Evolutionary conservation across 2,329 filamentous ascomycete species (phyloP), one percentile per base, ranked within the genome.

Genomic region (Arthrobotrys sinensis): DNA sequence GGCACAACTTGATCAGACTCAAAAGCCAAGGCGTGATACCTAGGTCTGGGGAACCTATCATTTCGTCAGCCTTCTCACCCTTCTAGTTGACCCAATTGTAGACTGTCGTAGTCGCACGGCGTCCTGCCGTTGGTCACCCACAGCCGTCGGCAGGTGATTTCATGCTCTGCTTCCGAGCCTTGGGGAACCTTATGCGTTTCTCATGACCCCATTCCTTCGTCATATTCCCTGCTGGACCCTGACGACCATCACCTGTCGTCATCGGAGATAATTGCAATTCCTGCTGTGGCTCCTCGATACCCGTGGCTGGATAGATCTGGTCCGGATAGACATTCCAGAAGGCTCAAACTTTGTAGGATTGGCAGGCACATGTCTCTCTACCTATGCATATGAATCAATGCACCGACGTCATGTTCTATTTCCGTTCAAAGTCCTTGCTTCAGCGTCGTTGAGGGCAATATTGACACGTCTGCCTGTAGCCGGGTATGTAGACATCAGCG

Each of bases 141-240:
- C 52, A 40, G 21, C 60, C 12, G 43, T 52, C 48, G 60, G 68
- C 68, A 72, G 60, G 36, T 72, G 68, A 72, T 48, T 65, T 32
- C 38, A 57, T 53, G 64, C 32, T 40, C 43, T 66, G 60, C 52
- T 62, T 65, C 32, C 45, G 36, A 60, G 34, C 34, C 36, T 60
- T 60, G 36, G 36, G 36, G 55, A 60, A 60, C 55, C 45, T 57
- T 72, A 57, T 24, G 40, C 12, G 11, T 19, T 55, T 60, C 65
- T 21, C 65, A 71, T 72, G 68, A 72, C 68, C 68, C 63, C 57
- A 72, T 40, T 60, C 55, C 55, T 60, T 43, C 55, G 55, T 60
- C 55, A 60, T 60, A 60, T 52, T 28, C 53, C 16, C 34, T n/a
- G 21, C 52, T 4, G 11, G n/a, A 19, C 52, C 43, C 52, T 10